phyloP scores from a whole-genome alignment of 768 basidiomycete genomes.

The Kwoniella bestiolae region DNA sequence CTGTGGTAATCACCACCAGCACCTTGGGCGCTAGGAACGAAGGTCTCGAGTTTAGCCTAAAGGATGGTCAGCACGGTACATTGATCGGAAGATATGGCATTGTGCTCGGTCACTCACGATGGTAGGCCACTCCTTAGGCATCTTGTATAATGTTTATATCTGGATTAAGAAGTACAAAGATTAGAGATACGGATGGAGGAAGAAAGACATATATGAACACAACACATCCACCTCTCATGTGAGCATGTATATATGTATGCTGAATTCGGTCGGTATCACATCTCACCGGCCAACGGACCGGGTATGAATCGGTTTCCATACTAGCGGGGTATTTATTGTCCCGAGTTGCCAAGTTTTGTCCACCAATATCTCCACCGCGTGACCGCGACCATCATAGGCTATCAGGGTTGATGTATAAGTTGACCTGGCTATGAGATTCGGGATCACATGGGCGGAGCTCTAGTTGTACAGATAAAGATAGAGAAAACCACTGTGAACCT shows the following conservation, averaged over 20 bases:
- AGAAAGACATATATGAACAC: not conserved
- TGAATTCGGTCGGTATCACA: not conserved
- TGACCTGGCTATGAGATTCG: not conserved
- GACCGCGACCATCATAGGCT: not conserved
- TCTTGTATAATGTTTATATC: slow-evolving; percentile 19
- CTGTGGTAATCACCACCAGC: slow-evolving; percentile 59
- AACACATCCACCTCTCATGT: too few relatives aligned
- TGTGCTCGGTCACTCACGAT: slow-evolving; percentile 35
- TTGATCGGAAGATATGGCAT: not conserved
- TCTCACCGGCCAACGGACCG: not conserved
- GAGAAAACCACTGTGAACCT: not conserved
- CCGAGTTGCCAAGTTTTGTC: not conserved
- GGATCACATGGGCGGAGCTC: not conserved
- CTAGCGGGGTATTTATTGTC: not conserved
- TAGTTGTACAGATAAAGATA: not conserved
- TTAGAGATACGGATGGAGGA: not conserved
- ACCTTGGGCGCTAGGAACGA: slow-evolving; percentile 57
- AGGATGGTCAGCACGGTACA: not conserved
- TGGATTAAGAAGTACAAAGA: not conserved
- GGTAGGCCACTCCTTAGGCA: slow-evolving; percentile 44
- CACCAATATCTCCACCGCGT: not conserved
- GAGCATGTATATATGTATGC: slow-evolving; percentile 3
- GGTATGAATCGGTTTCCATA: not conserved
- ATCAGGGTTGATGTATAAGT: not conserved
- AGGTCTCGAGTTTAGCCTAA: slow-evolving; percentile 56